Conservation (phyloP, 768 basidiomycete genomes). For the Rhodotorula diobovata region DNA sequence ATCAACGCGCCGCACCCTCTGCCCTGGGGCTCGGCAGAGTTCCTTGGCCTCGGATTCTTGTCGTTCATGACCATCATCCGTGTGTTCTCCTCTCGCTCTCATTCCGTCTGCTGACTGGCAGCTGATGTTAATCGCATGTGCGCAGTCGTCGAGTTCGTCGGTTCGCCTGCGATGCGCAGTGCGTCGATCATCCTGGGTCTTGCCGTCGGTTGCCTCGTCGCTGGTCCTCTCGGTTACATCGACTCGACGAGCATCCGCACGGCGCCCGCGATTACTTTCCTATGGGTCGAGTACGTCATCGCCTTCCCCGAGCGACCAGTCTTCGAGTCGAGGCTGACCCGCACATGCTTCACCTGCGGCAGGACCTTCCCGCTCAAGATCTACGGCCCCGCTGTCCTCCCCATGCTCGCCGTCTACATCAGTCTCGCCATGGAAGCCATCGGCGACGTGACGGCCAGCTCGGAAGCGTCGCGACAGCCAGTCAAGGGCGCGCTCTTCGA, state of each 20-base stretch:
- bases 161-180: not conserved
- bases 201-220: not conserved
- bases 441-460: not conserved
- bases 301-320: not conserved
- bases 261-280: not conserved
- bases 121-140: not conserved
- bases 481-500: not conserved
- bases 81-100: not conserved
- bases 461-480: not conserved
- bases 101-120: not conserved
- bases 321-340: not conserved
- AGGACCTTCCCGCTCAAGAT: not conserved
- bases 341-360: accelerated
- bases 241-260: not conserved
- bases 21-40: not conserved
- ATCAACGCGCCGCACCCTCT: not conserved
- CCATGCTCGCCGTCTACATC: not conserved
- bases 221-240: not conserved
- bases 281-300: not conserved
- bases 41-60: not conserved
- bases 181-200: not conserved
- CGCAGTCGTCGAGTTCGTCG: not conserved
- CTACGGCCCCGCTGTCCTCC: not conserved
- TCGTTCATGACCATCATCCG: not conserved
- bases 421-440: not conserved